phyloP scores from a whole-genome alignment of 176 grass and related monocot species.

The Triticum aestivum region DNA sequence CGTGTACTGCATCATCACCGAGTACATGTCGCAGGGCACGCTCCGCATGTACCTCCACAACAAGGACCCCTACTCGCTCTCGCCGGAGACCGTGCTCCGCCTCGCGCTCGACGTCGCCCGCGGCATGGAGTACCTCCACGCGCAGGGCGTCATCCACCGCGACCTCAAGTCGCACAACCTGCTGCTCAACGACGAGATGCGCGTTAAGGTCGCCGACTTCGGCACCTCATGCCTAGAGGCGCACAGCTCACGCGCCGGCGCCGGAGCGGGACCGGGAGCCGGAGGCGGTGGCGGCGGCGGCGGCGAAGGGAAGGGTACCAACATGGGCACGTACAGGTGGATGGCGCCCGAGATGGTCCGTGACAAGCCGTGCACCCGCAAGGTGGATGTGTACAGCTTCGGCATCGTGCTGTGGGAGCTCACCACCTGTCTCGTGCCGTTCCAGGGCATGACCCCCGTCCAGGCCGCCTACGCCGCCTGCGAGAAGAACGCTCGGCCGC shows the following conservation, averaged over 20 bases:
- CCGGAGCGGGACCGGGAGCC: neutral
- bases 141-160: conserved; percentile 66
- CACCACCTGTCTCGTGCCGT: conserved; percentile 64
- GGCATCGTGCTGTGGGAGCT: conserved; percentile 70
- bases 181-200: conserved; percentile 68
- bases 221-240: conserved; percentile 70
- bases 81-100: conserved; percentile 51
- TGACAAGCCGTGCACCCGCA: conserved; percentile 66
- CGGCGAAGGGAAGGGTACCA: conserved; percentile 39
- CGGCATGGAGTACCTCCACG: conserved; percentile 70
- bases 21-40: conserved; percentile 82
- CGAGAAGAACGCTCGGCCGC: conserved; percentile 50
- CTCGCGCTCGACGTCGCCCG: conserved; percentile 62
- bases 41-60: conserved; percentile 77
- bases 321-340: conserved; percentile 75
- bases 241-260: conserved; percentile 24
- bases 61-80: conserved; percentile 69
- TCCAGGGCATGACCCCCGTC: conserved; percentile 64
- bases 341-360: conserved; percentile 75
- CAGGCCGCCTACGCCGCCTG: conserved; percentile 64
- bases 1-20: conserved; percentile 65
- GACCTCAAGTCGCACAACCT: conserved; percentile 79
- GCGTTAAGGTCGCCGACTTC: conserved; percentile 72
- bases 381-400: conserved; percentile 79
- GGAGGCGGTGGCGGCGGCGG: neutral